These are phyloP conservation scores for Houttuynia cordata DNA, from an alignment of 164 flowering plant genomes.

Conservation along the genomic window DNA sequence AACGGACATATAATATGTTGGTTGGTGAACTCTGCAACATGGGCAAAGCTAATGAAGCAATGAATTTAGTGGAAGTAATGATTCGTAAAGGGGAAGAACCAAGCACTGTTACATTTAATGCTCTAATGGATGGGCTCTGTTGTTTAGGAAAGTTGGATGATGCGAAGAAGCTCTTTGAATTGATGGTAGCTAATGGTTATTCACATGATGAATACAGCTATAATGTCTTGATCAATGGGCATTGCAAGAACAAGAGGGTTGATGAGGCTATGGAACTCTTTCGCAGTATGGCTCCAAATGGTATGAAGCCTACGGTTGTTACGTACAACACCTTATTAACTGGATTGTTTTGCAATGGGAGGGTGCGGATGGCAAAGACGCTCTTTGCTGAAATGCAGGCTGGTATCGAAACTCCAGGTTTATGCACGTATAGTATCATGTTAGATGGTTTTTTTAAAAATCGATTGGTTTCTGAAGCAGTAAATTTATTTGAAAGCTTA, in stretches of 20 bases:
- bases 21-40: constrained; percentile 8
- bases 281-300: constrained; percentile 20
- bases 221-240: constrained; percentile 37
- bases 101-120: constrained; percentile 1
- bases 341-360: constrained; percentile 30
- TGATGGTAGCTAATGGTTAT: constrained; percentile 22
- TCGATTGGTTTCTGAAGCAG: neutral
- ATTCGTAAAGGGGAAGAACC: constrained; percentile 5
- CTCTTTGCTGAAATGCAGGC: constrained; percentile 30
- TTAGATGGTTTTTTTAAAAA: constrained; percentile 1
- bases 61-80: neutral
- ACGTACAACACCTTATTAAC: constrained; percentile 26
- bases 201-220: constrained; percentile 21
- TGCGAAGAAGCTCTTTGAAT: constrained; percentile 24
- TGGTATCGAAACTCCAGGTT: neutral
- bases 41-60: constrained; percentile 4
- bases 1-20: constrained; percentile 2
- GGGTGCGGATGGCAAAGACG: constrained; percentile 23
- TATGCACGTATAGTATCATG: too few species aligned
- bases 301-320: constrained; percentile 22
- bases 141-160: constrained; percentile 10
- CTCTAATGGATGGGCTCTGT: constrained; percentile 10
- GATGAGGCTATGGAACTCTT: constrained; percentile 27
- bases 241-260: constrained; percentile 16
- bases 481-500: neutral